Base-by-base conservation (phyloP, 2,329 filamentous ascomycete genomes). In the Aureobasidium leucospermi region DNA sequence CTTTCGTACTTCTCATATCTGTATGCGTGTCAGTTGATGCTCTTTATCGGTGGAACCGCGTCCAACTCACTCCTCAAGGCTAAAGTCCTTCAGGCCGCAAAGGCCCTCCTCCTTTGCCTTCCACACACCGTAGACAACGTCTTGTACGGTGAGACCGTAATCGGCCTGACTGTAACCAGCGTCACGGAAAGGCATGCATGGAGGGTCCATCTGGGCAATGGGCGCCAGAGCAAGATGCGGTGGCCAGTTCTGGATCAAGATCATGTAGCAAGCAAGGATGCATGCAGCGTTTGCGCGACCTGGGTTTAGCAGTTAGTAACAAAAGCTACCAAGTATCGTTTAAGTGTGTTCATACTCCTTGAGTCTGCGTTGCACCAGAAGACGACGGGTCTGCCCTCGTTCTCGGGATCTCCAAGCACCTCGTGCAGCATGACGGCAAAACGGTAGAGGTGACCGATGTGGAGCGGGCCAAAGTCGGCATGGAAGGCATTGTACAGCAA, bases 81-180 rank as follows among this genome's bases (percentile, higher is more conserved):
- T 92, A 71, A 99, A 99, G 71, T 94, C 90, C 71, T 95, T 91
- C 61, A 99, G 79, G 58, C 89, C 89, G 70, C 92, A 95, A 68
- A 96, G 86, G 49, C 88, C 87, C 74, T 96, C 90, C 71, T 99
- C 94, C 79, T 97, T 99, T 47, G 94, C 94, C 73, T 93, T 96
- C 93, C 94, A 99, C 16, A 99, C 91, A 61, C 94, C 94, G 69
- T 99, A 99, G 7, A 99, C 93, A 43, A 99, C 87, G 72, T 99
- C 94, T 76, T 99, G 94, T 45, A 99, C 90, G 61, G 88, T 96
- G 67, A 99, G 84, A 58, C 90, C 88, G 71, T 96, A 99, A 74
- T 99, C 94, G 62, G 94, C 94, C 75, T 97, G 93, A 75, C 92
- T 96, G 80, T 99, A 99, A 58, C 94, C 94, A 61, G 94, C 94